Percentiles rank a stretch among this genome's conserved stretches.
phyloP scores from a whole-genome alignment of 2,329 filamentous ascomycete genomes.

The Sphaerulina musiva region DNA sequence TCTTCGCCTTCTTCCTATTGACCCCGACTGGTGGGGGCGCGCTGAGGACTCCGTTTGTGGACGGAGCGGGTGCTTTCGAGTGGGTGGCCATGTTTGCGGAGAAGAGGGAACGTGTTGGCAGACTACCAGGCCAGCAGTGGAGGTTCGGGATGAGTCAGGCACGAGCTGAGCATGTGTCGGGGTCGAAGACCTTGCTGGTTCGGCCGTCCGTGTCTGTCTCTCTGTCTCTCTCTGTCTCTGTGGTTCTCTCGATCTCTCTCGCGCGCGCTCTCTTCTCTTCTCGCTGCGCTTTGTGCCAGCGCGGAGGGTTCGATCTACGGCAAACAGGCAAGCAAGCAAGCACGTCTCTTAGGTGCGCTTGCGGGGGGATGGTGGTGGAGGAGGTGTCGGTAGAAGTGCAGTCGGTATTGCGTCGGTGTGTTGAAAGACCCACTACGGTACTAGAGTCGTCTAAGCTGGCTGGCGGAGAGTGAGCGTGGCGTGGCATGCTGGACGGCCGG shows the following conservation, averaged over 20 bases:
- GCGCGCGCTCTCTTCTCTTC: not conserved
- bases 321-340: not conserved
- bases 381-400: not conserved
- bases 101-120: not conserved
- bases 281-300: not conserved
- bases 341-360: not conserved
- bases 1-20: constrained; percentile 94
- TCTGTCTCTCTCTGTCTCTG: not conserved
- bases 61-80: constrained; percentile 25
- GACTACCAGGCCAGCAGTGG: not conserved
- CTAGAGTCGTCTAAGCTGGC: too few relatives aligned
- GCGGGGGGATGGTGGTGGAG: not conserved
- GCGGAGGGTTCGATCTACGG: too few relatives aligned
- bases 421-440: too few relatives aligned
- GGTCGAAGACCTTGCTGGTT: not conserved
- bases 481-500: constrained; percentile 7
- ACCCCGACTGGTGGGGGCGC: constrained; percentile 41
- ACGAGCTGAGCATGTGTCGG: not conserved
- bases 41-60: constrained; percentile 25
- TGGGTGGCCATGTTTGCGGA: not conserved
- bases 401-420: not conserved
- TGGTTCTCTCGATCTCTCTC: too few relatives aligned
- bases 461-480: constrained; percentile 20
- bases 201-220: not conserved
- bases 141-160: not conserved